Percentiles rank a stretch among this genome's conserved stretches.
phyloP scores from a whole-genome alignment of 1,284 basidiomycete species.

The Volvariella surrecta region DNA sequence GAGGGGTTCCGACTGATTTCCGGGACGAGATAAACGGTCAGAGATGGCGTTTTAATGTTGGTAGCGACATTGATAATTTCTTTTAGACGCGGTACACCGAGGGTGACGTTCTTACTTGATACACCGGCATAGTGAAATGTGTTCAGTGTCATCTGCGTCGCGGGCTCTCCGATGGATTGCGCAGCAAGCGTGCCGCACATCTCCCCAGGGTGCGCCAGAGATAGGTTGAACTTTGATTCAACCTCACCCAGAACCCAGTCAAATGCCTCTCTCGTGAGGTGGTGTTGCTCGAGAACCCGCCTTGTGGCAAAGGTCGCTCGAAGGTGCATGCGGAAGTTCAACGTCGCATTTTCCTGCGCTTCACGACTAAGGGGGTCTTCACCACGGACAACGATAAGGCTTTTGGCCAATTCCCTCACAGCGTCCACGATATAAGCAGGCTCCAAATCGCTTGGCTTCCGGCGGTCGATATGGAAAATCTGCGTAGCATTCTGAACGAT shows the following conservation, averaged over 20 bases:
- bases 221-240: constrained; percentile 90
- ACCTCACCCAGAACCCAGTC: constrained; percentile 98
- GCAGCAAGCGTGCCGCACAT: constrained; percentile 99
- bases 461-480: constrained; percentile 94
- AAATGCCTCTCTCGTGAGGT: constrained; percentile 87
- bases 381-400: constrained; percentile 83
- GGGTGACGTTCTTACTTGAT: constrained; percentile 94
- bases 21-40: constrained; percentile 83
- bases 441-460: constrained; percentile 89
- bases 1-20: constrained; percentile 56
- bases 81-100: constrained; percentile 96
- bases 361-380: constrained; percentile 68
- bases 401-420: constrained; percentile 61
- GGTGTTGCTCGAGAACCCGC: constrained; percentile 79
- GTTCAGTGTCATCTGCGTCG: constrained; percentile 97
- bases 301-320: constrained; percentile 83
- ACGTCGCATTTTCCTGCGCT: constrained; percentile 84
- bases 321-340: constrained; percentile 90
- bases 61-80: constrained; percentile 99
- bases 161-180: constrained; percentile 98
- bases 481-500: constrained; percentile 95
- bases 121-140: constrained; percentile 99
- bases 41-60: constrained; percentile 97
- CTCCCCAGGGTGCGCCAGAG: constrained; percentile 89
- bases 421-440: constrained; percentile 83